Conservation (phyloP, 768 basidiomycete species). For the Fibroporia radiculosa region DNA sequence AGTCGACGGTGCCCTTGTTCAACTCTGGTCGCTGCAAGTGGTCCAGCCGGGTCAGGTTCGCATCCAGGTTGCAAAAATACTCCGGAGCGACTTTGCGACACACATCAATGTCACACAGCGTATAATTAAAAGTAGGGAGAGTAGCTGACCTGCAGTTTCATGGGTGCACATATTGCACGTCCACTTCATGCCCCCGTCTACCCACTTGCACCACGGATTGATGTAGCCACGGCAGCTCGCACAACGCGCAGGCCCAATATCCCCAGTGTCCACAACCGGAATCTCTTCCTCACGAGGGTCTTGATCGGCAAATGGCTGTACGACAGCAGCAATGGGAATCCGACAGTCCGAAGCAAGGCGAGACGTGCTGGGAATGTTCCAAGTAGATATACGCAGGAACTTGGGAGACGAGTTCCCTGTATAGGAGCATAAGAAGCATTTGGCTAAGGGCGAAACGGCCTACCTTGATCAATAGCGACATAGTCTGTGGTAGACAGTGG, state of each 20-base stretch:
- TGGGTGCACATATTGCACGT: constrained; percentile 85
- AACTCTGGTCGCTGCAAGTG: constrained; percentile 79
- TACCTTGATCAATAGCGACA: constrained; percentile 86
- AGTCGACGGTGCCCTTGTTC: constrained; percentile 87
- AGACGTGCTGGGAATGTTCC: constrained; percentile 77
- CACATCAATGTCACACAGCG: not conserved
- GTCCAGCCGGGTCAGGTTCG: constrained; percentile 71
- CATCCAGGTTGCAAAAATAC: constrained; percentile 82
- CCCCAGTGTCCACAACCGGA: constrained; percentile 67
- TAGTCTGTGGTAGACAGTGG: constrained; percentile 87
- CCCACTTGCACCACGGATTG: constrained; percentile 90
- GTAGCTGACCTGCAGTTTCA: constrained; percentile 70
- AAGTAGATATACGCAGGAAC: constrained; percentile 83
- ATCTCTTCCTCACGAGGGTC: constrained; percentile 72
- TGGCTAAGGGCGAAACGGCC: constrained; percentile 1
- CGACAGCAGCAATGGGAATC: constrained; percentile 75
- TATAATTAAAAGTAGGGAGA: constrained; percentile 4
- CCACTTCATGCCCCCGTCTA: constrained; percentile 79
- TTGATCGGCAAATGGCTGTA: constrained; percentile 88
- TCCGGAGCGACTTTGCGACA: constrained; percentile 54
- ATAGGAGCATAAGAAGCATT: not conserved
- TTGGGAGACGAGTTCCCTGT: constrained; percentile 87
- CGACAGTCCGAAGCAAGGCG: constrained; percentile 75
- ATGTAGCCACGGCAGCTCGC: constrained; percentile 81
- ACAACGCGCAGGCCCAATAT: constrained; percentile 77